Evolutionary conservation across 2,329 filamentous ascomycete genomes (phyloP).

Genomic region (Fusarium sp.): DNA sequence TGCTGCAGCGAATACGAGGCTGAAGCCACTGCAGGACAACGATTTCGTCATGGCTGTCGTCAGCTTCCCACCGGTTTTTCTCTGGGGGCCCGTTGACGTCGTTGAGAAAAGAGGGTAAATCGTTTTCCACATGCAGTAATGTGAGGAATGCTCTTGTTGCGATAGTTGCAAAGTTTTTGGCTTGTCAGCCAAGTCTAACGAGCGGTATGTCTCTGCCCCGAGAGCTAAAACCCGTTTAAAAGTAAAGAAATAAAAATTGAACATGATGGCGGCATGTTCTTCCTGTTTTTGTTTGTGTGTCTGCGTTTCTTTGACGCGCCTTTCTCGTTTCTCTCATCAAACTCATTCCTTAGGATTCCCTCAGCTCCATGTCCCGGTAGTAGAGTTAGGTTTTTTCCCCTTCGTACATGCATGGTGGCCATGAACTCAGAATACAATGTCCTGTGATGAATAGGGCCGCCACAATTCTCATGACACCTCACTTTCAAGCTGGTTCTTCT

Average conservation of each 20-base stretch:
- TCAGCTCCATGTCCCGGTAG: conserved; percentile 9
- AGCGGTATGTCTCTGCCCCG: background rate
- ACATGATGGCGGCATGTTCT: conserved; percentile 5
- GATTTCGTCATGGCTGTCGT: background rate
- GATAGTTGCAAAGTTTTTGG: conserved; percentile 23
- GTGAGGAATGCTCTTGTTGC: conserved; percentile 30
- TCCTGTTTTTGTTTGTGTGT: conserved; percentile 4
- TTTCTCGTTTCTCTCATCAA: conserved; percentile 2
- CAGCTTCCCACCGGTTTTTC: background rate
- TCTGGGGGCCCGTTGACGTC: background rate
- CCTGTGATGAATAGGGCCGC: background rate
- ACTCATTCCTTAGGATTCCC: conserved; percentile 12
- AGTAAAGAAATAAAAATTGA: background rate
- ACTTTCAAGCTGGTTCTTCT: conserved; percentile 9
- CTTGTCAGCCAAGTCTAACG: conserved; percentile 18
- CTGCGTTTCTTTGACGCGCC: background rate
- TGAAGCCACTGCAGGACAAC: background rate
- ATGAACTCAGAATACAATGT: background rate
- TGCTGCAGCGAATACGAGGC: background rate
- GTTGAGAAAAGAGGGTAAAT: conserved; percentile 10
- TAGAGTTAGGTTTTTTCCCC: conserved; percentile 1
- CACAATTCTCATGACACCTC: background rate
- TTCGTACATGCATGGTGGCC: background rate
- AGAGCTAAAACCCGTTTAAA: conserved; percentile 1
- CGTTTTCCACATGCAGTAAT: conserved; percentile 3